phyloP scores from a whole-genome alignment of 1,284 basidiomycete species.

The Ceratobasidium papillatum region DNA sequence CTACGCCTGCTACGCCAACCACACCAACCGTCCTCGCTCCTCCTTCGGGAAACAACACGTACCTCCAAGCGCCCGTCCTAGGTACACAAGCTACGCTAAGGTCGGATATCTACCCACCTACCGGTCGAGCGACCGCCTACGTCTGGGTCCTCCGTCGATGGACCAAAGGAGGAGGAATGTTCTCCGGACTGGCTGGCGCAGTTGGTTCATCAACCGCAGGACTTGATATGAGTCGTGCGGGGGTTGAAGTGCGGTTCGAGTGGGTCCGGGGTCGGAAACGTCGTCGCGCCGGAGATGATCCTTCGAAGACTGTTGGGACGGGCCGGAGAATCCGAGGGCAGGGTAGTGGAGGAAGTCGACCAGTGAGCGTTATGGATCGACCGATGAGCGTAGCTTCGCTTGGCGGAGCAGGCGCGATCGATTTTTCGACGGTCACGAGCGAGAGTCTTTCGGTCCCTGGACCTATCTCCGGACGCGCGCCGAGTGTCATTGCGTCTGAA shows the following conservation, averaged over 20 bases:
- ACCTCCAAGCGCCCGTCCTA: conserved; percentile 65
- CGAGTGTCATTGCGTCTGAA: conserved; percentile 5
- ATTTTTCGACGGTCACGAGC: conserved; percentile 10
- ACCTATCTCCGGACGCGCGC: background rate
- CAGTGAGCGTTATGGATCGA: background rate
- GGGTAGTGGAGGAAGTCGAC: background rate
- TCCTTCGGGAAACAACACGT: conserved; percentile 44
- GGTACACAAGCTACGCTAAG: conserved; percentile 68
- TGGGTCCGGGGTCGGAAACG: conserved; percentile 67
- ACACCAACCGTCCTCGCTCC: conserved; percentile 39
- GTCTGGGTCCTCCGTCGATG: conserved; percentile 84
- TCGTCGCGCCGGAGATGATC: conserved; percentile 12
- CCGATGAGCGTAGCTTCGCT: conserved; percentile 22
- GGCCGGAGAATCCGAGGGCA: conserved; percentile 4
- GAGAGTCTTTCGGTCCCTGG: conserved; percentile 23
- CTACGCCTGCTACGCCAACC: conserved; percentile 21
- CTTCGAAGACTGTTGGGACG: conserved; percentile 17
- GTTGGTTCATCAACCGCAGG: conserved; percentile 49
- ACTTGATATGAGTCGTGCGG: conserved; percentile 45
- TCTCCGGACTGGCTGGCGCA: conserved; percentile 44
- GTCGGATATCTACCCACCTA: conserved; percentile 52
- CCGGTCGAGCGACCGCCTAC: conserved; percentile 66
- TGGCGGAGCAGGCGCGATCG: background rate
- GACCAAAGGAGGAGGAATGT: conserved; percentile 61
- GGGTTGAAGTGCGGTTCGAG: conserved; percentile 75